phyloP scores from a whole-genome alignment of 1,139 yeast genomes.

The Suhomyces taliae region DNA sequence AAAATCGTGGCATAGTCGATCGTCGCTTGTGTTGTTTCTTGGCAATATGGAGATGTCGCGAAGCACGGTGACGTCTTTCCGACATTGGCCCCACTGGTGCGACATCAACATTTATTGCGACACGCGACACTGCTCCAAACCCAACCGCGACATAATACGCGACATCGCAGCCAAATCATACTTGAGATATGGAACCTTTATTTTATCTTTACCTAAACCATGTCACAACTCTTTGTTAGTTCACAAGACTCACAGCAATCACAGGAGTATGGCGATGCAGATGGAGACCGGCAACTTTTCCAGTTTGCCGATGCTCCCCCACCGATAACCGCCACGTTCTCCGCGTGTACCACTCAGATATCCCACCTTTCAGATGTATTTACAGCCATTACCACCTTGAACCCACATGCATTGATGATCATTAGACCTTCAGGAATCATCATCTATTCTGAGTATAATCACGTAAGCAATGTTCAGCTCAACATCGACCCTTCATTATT shows the following conservation, averaged over 20 bases:
- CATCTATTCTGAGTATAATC: slow-evolving; percentile 40
- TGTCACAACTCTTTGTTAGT: slow-evolving; percentile 6
- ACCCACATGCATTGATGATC: slow-evolving; percentile 37
- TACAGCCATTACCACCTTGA: slow-evolving; percentile 33
- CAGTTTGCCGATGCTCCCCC: too few species aligned
- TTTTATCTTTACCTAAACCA: too few species aligned
- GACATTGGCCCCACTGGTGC: too few species aligned
- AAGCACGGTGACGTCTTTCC: too few species aligned
- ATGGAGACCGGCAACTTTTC: neutral
- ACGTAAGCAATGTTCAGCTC: slow-evolving; percentile 36
- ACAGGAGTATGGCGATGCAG: neutral
- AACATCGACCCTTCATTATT: slow-evolving; percentile 41
- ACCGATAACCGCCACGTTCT: slow-evolving; percentile 13
- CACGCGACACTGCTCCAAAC: neutral
- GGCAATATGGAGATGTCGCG: too few species aligned
- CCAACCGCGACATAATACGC: neutral
- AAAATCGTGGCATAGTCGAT: too few species aligned
- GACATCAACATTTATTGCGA: neutral
- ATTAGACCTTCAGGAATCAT: slow-evolving; percentile 34
- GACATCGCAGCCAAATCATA: too few species aligned
- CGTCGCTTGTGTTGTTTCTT: too few species aligned
- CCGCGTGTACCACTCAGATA: slow-evolving; percentile 42
- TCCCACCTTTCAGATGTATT: slow-evolving; percentile 42
- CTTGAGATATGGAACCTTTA: too few species aligned
- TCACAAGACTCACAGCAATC: slow-evolving; percentile 8